These are phyloP conservation scores for Hypoxylon trugodes DNA, from an alignment of 495 filamentous ascomycete genomes.

Conservation along the genomic window DNA sequence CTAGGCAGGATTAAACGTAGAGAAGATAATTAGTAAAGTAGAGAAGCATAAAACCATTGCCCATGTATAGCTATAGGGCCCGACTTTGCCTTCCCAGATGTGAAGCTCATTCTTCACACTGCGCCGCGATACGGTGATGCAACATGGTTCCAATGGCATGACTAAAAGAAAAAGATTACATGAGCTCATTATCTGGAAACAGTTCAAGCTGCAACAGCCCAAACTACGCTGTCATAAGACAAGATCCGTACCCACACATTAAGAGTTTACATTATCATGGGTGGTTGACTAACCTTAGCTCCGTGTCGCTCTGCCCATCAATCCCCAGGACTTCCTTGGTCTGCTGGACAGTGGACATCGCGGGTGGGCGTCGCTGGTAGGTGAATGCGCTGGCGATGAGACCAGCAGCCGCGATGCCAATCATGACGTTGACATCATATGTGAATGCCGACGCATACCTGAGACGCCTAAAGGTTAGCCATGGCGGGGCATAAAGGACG, in stretches of 20 bases:
- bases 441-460: constrained; percentile 45
- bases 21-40: too few relatives aligned
- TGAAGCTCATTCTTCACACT: too few relatives aligned
- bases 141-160: not conserved
- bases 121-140: too few relatives aligned
- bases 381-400: constrained; percentile 41
- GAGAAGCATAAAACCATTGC: too few relatives aligned
- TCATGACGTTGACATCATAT: constrained; percentile 43
- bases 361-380: constrained; percentile 36
- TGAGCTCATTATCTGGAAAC: not conserved
- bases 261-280: not conserved
- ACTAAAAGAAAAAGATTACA: too few relatives aligned
- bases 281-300: constrained; percentile 24
- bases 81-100: too few relatives aligned
- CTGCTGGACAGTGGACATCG: constrained; percentile 33
- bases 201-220: not conserved
- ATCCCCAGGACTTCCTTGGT: constrained; percentile 41
- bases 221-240: not conserved
- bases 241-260: not conserved
- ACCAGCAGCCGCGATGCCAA: constrained; percentile 39
- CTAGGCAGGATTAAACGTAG: too few relatives aligned
- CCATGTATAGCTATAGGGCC: too few relatives aligned
- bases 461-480: not conserved
- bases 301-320: constrained; percentile 40
- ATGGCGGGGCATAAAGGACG: too few relatives aligned